Evolutionary conservation across 2,329 filamentous ascomycete genomes (phyloP), one percentile per base, ranked within the genome.

Genomic region (Stemphylium vesicarium): DNA sequence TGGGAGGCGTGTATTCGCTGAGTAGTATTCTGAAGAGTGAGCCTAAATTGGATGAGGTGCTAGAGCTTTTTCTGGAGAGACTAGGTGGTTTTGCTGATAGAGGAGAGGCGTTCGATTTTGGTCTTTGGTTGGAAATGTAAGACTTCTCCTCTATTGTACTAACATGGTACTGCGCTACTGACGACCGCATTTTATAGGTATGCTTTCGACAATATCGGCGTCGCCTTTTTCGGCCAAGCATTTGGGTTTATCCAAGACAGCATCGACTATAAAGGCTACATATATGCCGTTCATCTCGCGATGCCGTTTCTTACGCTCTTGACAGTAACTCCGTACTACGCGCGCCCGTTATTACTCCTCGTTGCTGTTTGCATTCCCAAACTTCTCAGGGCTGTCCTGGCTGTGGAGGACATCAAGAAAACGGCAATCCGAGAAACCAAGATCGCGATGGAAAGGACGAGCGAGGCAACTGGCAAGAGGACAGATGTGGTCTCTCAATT

Each of bases 211-310:
- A 57, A 49, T 16, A 56, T 48, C 22, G 54, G 56, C 7, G 62
- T 56, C 48, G 38, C 54, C n/a, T 59, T 65, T 36, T 63, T 61
- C 15, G 62, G 62, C 2, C 55, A 57, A n/a, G 50, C 48, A 4
- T 68, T 69, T 46, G 62, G 64, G 0, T 68, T 68, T 26, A n/a
- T 66, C 12, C 46, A 50, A 20, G 54, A 68, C 32, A 57, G 65
- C 9, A 39, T 60, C n/a, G 65, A 65, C 31, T 60, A 65, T 16
- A 50, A 53, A 3, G 49, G 39, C 13, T 68, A 66, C 38, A 69
- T 69, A n/a, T 18, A 53, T 10, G 56, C 77, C 1, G 65, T 78
- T 0, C 72, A 78, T 50, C 71, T 60, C 9, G 54, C 73, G 5
- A 75, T 71, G 63, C 68, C 59, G 10, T 64, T 63, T 31, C 54